Evolutionary conservation across 768 basidiomycete genomes (phyloP), one percentile per base, ranked within the genome.

Genomic region (Cubamyces sp.): DNA sequence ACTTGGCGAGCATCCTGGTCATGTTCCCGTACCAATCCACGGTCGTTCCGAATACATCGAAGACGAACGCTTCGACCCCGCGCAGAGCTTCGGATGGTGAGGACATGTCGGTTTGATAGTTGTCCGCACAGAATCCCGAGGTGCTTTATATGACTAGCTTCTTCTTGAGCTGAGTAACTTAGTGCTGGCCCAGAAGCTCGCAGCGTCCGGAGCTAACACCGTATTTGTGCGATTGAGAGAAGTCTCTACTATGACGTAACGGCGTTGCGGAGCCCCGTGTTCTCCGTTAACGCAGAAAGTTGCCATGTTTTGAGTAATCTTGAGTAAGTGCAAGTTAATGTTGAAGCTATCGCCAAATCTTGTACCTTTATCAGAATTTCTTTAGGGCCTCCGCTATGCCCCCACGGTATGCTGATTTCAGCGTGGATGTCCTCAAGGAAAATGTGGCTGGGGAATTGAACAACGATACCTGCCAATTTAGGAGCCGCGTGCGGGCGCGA

Each of bases 1-100:
- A 48, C 30, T 56, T 41, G 9, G 41, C 49, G 19, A 72, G 64
- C 14, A 55, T 62, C 12, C 60, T 19, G 23, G 60, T 46, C 15
- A 71, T 69, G 57, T 67, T 66, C 12, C 62, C 62, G 37, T 68
- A 61, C 68, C 70, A 73, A 54, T 74, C 70, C 12, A 73, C 71
- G 5, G 70, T 72, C 21, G 72, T 69, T 18, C 72, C 68, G 52
- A 71, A 70, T 14, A 74, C 64, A 57, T 72, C 71, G 60, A 74
- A 73, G 18, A 71, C 34, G 41, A 68, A 64, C 0, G 67, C 71
- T 52, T 70, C 66, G 1, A 68, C 67, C 7, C 56, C 66, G 7
- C 40, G 30, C 18, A 68, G 55, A 9, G 59, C 28, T 46, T 41
- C 50, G 15, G 50, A 45, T 34, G 41, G 28, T 1, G 52, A 23